A percentile compares a stretch with the other conserved stretches of the same genome.
Evolutionary conservation across 768 basidiomycete species (phyloP).

Genomic region (Dentipellis sp.): DNA sequence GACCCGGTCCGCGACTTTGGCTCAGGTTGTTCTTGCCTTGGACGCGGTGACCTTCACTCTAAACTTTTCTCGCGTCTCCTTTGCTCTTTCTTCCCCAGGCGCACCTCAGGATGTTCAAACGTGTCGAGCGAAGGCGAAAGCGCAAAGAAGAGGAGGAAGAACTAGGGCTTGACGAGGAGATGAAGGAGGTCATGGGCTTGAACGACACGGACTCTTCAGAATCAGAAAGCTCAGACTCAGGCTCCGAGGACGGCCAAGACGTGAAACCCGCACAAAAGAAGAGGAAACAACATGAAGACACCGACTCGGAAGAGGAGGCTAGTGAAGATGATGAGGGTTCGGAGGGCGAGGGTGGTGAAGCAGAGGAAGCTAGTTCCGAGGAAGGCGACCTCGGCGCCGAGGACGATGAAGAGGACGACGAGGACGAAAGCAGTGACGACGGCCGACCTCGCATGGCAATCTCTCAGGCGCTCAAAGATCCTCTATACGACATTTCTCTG

Average conservation of each 20-base stretch:
- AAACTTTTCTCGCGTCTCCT: not conserved
- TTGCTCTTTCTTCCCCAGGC: not conserved
- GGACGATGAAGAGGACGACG: slow-evolving; percentile 11
- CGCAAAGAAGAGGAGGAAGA: slow-evolving; percentile 57
- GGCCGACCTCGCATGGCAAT: slow-evolving; percentile 43
- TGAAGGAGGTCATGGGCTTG: slow-evolving; percentile 54
- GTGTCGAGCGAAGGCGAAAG: slow-evolving; percentile 56
- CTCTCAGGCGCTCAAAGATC: slow-evolving; percentile 49
- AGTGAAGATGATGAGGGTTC: slow-evolving; percentile 13
- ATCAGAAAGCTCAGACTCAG: slow-evolving; percentile 35
- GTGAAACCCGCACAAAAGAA: not conserved
- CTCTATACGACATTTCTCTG: slow-evolving; percentile 50
- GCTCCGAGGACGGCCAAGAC: slow-evolving; percentile 6
- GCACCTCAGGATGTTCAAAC: slow-evolving; percentile 57
- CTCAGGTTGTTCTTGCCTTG: not conserved
- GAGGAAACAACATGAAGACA: not conserved
- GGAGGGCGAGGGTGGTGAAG: slow-evolving; percentile 16
- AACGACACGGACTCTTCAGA: slow-evolving; percentile 74
- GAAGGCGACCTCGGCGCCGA: not conserved
- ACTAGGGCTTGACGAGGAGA: slow-evolving; percentile 53
- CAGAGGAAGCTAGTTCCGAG: slow-evolving; percentile 15
- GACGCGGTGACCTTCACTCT: not conserved
- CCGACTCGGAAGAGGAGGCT: slow-evolving; percentile 22
- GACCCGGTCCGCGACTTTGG: not conserved
- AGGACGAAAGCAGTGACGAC: slow-evolving; percentile 12